Evolutionary conservation across 257 asterid genomes (phyloP).

Genomic region (Nyctanthes arbortristis): DNA sequence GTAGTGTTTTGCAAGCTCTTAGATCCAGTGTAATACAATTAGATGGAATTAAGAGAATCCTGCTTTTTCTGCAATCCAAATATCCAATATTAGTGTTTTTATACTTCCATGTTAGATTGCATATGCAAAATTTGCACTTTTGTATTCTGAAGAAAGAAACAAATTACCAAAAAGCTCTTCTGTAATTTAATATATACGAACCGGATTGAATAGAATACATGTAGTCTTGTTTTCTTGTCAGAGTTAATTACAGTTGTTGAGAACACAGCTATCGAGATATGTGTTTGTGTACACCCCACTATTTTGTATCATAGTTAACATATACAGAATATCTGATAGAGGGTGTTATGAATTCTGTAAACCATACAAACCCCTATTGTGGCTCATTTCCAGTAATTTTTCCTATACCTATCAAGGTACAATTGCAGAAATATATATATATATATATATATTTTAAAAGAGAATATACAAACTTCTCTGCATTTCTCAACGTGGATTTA

Average conservation of each 20-base stretch:
- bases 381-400: background rate
- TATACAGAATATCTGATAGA: background rate
- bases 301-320: no score
- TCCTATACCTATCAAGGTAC: background rate
- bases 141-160: background rate
- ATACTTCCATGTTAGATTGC: background rate
- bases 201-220: background rate
- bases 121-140: background rate
- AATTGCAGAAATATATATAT: background rate
- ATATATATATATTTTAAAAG: no score
- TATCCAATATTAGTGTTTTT: background rate
- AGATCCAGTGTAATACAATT: background rate
- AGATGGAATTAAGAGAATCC: background rate
- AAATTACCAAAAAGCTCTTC: background rate
- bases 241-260: no score
- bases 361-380: background rate
- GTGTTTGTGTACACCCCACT: no score
- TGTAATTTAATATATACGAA: background rate
- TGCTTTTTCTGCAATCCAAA: background rate
- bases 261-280: no score
- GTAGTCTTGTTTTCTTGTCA: background rate
- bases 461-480: background rate
- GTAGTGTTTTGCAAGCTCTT: background rate
- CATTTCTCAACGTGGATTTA: background rate
- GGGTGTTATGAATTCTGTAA: background rate